These are phyloP conservation scores for Annulohypoxylon nitens DNA, from an alignment of 495 filamentous ascomycete species.

Conservation along the genomic window DNA sequence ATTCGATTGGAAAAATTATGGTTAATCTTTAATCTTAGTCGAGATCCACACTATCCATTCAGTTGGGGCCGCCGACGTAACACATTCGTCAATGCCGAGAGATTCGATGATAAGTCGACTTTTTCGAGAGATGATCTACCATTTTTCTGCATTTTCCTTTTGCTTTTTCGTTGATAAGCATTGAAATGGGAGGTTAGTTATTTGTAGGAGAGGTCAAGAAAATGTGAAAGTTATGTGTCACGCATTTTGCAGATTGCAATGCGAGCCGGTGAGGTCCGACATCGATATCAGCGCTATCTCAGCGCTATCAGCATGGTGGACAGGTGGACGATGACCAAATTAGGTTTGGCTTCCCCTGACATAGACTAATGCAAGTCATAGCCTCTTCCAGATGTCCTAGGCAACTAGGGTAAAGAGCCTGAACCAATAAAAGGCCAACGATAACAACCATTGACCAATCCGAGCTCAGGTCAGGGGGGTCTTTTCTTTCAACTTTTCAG, in stretches of 20 bases:
- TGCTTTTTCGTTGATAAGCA: background rate
- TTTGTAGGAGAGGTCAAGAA: background rate
- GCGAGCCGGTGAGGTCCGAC: slow-evolving; percentile 37
- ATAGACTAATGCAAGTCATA: slow-evolving; percentile 44
- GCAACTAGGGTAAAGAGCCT: slow-evolving; percentile 5
- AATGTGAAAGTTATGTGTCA: slow-evolving; percentile 16
- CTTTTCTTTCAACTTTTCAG: slow-evolving; percentile 15
- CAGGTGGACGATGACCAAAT: slow-evolving; percentile 18
- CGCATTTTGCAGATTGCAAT: slow-evolving; percentile 14
- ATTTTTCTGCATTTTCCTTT: background rate
- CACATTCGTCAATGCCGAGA: slow-evolving; percentile 33
- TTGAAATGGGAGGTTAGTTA: background rate
- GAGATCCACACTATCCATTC: slow-evolving; percentile 24
- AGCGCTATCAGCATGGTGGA: no score
- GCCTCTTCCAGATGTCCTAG: slow-evolving; percentile 6
- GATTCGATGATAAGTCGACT: slow-evolving; percentile 14
- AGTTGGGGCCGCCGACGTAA: slow-evolving; percentile 35
- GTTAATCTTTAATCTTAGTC: slow-evolving; percentile 16
- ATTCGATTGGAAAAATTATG: slow-evolving; percentile 19
- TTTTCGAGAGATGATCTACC: background rate
- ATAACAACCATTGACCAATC: slow-evolving; percentile 45
- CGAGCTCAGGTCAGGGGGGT: slow-evolving; percentile 20
- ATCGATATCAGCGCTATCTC: slow-evolving; percentile 18
- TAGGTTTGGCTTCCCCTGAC: slow-evolving; percentile 21
- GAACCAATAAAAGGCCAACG: slow-evolving; percentile 30